Base-by-base conservation (phyloP, 2,329 filamentous ascomycete species). In the Trichoderma guizhouense region DNA sequence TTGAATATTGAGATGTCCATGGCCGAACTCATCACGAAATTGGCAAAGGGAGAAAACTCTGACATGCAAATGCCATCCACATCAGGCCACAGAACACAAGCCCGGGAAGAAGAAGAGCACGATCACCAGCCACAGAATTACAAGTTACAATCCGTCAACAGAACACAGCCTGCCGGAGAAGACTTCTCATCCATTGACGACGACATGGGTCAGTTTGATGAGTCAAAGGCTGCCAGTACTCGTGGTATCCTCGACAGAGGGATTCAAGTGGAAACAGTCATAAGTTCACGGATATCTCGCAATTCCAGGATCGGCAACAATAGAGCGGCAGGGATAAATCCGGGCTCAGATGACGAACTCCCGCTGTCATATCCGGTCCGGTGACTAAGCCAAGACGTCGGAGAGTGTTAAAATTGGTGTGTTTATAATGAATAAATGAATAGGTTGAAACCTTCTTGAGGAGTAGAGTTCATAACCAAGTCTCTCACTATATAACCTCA, bases 1-100 rank as follows among this genome's bases (percentile, higher is more conserved):
- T 81, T 87, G 18, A 83, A 87, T 73, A 87, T 87, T 73, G 86
- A 87, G 74, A 82, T 87, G 75, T 82, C 82, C 24, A 87, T 87
- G 85, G 85, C 86, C 32, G 82, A 83, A 28, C 81, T 87, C 28
- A 87, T 87, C 69, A 83, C 78, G 32, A 83, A 82, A 66, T 77
- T 84, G 2, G 79, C 68, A 1, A 70, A n/a, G 26, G 57, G 55
- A n/a, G 66, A 69, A 7, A 61, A 34, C 5, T 34, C 53, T 1
- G 66, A 69, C 7, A 69, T 61, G 66, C 30, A 61, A 7, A 24
- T 47, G n/a, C 66, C 66, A 34, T 69, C 66, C n/a, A 51, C 53
- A 8, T 69, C 66, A 1, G 24, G 26, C 26, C 55, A 61, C 55
- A 32, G 66, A 51, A 69, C 66, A 8, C 36, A 60, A 18, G 28